Conservation (phyloP, 2,329 filamentous ascomycete species). For the Hypoxylon sp. region DNA sequence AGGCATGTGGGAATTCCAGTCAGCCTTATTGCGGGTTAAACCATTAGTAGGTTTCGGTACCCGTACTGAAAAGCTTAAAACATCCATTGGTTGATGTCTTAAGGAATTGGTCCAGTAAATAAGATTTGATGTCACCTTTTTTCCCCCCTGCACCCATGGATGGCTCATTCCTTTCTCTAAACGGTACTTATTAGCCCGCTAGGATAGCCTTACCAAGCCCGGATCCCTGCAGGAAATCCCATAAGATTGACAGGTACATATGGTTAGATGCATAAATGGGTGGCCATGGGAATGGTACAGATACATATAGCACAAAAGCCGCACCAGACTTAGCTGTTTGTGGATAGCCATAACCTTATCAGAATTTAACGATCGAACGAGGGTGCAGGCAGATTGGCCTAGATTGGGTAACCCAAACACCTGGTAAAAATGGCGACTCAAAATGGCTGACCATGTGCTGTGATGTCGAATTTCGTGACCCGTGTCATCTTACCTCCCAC, state of each 20-base stretch:
- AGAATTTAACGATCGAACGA: conserved; percentile 28
- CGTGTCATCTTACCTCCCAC: conserved; percentile 42
- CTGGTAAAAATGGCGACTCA: conserved; percentile 29
- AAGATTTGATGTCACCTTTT: conserved; percentile 27
- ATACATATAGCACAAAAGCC: neutral
- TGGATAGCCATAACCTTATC: conserved; percentile 11
- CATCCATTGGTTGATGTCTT: too few species aligned
- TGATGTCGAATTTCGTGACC: conserved; percentile 42
- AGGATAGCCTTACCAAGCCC: neutral
- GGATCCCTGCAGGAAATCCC: conserved; percentile 15
- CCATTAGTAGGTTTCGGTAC: too few species aligned
- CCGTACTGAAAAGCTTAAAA: neutral
- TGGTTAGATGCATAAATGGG: neutral
- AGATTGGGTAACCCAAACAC: conserved; percentile 14
- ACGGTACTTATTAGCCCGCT: neutral
- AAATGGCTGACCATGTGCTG: conserved; percentile 20
- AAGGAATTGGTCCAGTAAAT: conserved; percentile 29
- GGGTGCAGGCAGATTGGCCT: conserved; percentile 18
- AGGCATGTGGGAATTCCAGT: neutral
- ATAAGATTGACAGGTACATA: conserved; percentile 6
- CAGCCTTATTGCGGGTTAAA: conserved; percentile 21
- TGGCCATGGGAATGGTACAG: neutral
- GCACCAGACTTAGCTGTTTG: neutral
- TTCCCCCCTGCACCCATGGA: conserved; percentile 6
- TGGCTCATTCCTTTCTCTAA: conserved; percentile 3